A percentile compares a stretch with the other conserved stretches of the same genome.
Conservation (phyloP, 2,329 filamentous ascomycete genomes). For the Zymoseptoria ardabiliae region DNA sequence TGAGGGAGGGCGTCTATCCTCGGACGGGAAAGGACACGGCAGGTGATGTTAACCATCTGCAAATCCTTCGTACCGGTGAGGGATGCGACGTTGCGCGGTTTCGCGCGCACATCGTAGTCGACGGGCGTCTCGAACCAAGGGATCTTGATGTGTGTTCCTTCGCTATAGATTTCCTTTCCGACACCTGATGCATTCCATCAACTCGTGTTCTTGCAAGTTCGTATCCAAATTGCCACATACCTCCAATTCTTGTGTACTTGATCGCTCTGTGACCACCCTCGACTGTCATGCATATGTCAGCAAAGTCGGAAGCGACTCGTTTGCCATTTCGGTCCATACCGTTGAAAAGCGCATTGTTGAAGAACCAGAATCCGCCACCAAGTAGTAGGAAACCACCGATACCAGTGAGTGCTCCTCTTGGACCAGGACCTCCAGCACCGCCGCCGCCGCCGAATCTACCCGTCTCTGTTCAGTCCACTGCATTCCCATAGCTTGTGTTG, state of each 20-base stretch:
- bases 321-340: conserved; percentile 39
- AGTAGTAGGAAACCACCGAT: conserved; percentile 48
- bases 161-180: conserved; percentile 88
- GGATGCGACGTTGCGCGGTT: conserved; percentile 92
- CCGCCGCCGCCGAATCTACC: conserved; percentile 43
- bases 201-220: neutral
- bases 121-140: conserved; percentile 98
- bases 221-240: neutral
- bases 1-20: conserved; percentile 82
- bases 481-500: conserved; percentile 1
- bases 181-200: conserved; percentile 52
- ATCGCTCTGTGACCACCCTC: conserved; percentile 98
- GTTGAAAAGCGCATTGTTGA: conserved; percentile 62
- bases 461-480: conserved; percentile 10
- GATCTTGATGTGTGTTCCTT: conserved; percentile 92
- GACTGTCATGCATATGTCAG: conserved; percentile 42
- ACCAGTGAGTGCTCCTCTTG: conserved; percentile 48
- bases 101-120: conserved; percentile 94
- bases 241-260: conserved; percentile 79
- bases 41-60: conserved; percentile 99
- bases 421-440: conserved; percentile 40
- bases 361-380: conserved; percentile 47
- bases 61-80: conserved; percentile 97
- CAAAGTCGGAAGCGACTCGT: neutral
- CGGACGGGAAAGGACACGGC: conserved; percentile 91